Percentiles rank a stretch among this genome's conserved stretches.
Conservation (phyloP, 495 filamentous ascomycete species). For the Collariella sp. region DNA sequence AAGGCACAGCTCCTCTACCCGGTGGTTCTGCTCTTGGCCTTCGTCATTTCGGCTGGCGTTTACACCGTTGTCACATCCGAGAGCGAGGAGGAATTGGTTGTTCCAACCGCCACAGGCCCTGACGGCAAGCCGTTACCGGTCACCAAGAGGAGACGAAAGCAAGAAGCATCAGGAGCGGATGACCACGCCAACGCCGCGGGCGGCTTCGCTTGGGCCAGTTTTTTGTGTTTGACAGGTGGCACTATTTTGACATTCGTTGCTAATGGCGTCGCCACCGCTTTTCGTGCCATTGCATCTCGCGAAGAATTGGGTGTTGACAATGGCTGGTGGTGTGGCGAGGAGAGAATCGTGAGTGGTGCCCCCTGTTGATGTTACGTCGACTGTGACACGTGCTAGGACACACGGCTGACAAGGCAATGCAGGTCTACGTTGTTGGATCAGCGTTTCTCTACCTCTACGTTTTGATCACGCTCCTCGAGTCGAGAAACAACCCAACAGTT, state of each 20-base stretch:
- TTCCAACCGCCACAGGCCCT: slow-evolving; percentile 47
- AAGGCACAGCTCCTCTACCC: slow-evolving; percentile 38
- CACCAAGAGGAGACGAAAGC: slow-evolving; percentile 39
- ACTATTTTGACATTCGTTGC: slow-evolving; percentile 64
- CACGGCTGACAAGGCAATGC: slow-evolving; percentile 10
- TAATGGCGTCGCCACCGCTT: slow-evolving; percentile 64
- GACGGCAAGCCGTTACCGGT: slow-evolving; percentile 73
- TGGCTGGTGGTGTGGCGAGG: slow-evolving; percentile 83
- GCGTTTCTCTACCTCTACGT: slow-evolving; percentile 49
- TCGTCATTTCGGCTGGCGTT: slow-evolving; percentile 34
- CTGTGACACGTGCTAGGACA: neutral
- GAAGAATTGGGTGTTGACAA: slow-evolving; percentile 17
- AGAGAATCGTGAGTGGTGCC: slow-evolving; percentile 58
- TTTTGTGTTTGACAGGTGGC: slow-evolving; percentile 62
- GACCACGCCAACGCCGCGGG: slow-evolving; percentile 37
- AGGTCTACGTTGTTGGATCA: slow-evolving; percentile 77
- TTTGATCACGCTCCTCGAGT: slow-evolving; percentile 76
- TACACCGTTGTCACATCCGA: slow-evolving; percentile 38
- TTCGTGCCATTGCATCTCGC: slow-evolving; percentile 62
- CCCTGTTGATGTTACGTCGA: neutral
- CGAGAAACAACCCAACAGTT: slow-evolving; percentile 59
- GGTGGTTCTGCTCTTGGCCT: slow-evolving; percentile 34
- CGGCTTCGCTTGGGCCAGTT: slow-evolving; percentile 58
- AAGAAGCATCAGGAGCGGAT: slow-evolving; percentile 23
- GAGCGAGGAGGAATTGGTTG: slow-evolving; percentile 34